Evolutionary conservation across 768 basidiomycete species (phyloP), one percentile per base, ranked within the genome.

Genomic region (Leccinum uliginosum): DNA sequence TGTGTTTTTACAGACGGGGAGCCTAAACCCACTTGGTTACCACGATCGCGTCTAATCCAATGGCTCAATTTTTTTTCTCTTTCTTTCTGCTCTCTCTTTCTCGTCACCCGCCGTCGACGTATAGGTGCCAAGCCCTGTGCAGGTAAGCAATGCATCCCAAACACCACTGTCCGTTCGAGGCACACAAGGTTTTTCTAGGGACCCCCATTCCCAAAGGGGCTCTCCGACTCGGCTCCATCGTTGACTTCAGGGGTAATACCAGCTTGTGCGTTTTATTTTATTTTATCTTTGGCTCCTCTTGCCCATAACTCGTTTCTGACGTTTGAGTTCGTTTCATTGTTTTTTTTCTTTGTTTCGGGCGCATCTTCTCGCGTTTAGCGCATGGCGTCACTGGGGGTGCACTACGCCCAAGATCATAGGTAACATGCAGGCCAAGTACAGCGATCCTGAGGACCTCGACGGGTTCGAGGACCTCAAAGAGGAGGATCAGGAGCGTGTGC

Each of bases 311-410:
- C 43, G 27, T 38, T 49, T 12, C 45, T 56, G 7, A 57, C 29
- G 23, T 29, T 30, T 1, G 38, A 40, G 38, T 32, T 12, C 30
- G 30, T 14, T 32, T 0, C 30, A 32, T 32, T 32, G 30, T 40
- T 8, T 38, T 38, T 8, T 34, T 34, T 40, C 17, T 38, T 38
- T 8, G 15, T 34, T n/a, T 40, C 5, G 24, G 1, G 7, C 26
- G 26, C 23, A 7, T 40, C 12, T 6, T 24, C 3, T 60, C 40
- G n/a, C n/a, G 35, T 48, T 38, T 12, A 91, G 89, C 66, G 70
- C 78, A 32, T 96, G 91, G 91, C 84, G 91, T 60, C 93, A 96
- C 66, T 96, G 92, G 92, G 93, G 93, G 19, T 95, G 93, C 67
- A 79, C 81, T 7, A 93, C 92, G 0, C 45, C 77, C 19, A 83